Evolutionary conservation across 768 basidiomycete genomes (phyloP), one percentile per base, ranked within the genome.

Genomic region (Melanogaster broomeanus): DNA sequence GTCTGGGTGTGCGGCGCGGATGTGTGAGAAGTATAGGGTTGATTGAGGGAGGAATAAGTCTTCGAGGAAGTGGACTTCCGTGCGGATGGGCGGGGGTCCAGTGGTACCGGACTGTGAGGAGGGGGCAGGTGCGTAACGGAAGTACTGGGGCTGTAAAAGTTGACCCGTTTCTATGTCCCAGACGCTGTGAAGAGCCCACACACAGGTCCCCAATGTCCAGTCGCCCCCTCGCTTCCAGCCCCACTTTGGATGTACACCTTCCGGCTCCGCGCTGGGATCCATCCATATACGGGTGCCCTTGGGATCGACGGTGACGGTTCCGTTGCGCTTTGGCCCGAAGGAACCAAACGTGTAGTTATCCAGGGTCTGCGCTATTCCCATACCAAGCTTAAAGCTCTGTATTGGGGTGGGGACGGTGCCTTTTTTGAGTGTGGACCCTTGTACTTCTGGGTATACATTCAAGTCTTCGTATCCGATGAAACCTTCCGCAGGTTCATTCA

Each of bases 401-500:
- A 88, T 80, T 0, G 93, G 90, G 0, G 89, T 91, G 0, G 97
- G 95, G 48, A 84, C 76, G 0, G 92, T 83, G 0, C 96, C 97
- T 66, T 93, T 96, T 64, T 90, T 92, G 31, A 92, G 73, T 16
- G 81, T 84, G 11, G 84, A 80, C 1, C 83, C 83, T 62, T 93
- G 91, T 30, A 78, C 71, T 15, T 71, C 72, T 0, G 93, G 88
- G 39, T 86, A 83, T 12, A 65, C 53, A 45, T 76, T 78, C 25
- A 99, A 74, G 65, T 96, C 84, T 0, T 77, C 74, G 69, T 87
- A 87, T 2, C 79, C 82, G 31, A 84, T 59, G 38, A 69, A 76
- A 0, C 97, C 97, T 58, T 95, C 90, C 33, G 84, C 84, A 0
- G 97, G 96, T 68, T 99, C 97, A 67, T 99, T 98, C 69, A 98